Evolutionary conservation across 2,329 filamentous ascomycete species (phyloP).

Genomic region (Pseudogymnoascus verrucosus): DNA sequence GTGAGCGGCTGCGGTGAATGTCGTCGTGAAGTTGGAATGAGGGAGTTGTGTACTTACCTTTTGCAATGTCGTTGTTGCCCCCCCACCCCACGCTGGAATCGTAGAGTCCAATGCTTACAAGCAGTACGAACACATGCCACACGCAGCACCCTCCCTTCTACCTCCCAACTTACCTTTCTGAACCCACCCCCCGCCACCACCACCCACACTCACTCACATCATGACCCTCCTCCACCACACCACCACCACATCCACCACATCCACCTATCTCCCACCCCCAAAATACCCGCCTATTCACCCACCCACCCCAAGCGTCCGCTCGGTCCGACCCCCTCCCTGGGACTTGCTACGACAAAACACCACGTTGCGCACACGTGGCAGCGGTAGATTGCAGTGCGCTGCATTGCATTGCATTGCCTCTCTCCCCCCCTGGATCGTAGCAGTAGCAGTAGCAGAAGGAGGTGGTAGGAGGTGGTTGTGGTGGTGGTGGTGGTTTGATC

Average conservation of each 20-base stretch:
- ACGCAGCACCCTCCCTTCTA: neutral
- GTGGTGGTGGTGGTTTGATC: neutral
- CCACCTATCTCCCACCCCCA: no score
- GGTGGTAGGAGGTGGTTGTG: neutral
- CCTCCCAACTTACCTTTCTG: neutral
- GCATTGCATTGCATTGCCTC: neutral
- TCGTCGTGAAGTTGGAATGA: no score
- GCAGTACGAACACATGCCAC: neutral
- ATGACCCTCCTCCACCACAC: neutral
- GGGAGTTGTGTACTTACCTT: neutral
- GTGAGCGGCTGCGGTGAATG: neutral
- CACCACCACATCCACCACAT: no score
- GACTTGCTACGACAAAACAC: neutral
- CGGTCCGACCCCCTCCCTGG: neutral
- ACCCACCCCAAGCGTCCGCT: neutral
- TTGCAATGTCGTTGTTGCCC: neutral
- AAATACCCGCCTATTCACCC: neutral
- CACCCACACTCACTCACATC: neutral
- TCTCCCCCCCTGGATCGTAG: neutral
- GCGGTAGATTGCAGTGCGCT: neutral
- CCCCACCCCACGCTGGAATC: neutral
- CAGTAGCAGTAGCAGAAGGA: no score
- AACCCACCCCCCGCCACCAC: neutral
- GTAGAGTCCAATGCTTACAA: neutral
- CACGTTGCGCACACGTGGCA: neutral